Evolutionary conservation across 495 filamentous ascomycete species (phyloP).

Genomic region (Hypoxylon rickii): DNA sequence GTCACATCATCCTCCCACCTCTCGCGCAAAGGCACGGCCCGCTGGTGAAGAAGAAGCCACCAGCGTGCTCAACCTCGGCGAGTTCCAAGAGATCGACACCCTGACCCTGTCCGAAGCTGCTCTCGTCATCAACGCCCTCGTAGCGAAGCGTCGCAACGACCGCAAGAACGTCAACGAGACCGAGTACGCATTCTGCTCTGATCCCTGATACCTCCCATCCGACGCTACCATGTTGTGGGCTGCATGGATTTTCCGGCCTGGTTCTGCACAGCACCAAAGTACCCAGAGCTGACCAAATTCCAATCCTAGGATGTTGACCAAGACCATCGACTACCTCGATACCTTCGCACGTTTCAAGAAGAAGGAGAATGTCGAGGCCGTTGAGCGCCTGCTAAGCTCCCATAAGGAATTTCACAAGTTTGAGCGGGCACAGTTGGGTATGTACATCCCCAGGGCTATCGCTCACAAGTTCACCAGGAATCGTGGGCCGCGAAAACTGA

Average conservation of each 20-base stretch:
- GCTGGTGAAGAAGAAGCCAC: constrained; percentile 88
- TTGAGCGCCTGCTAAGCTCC: constrained; percentile 77
- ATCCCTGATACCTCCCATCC: not conserved
- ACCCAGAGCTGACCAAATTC: constrained; percentile 8
- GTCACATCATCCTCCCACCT: constrained; percentile 54
- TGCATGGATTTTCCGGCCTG: too few relatives aligned
- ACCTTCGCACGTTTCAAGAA: constrained; percentile 93
- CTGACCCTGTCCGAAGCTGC: constrained; percentile 90
- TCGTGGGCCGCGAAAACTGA: not conserved
- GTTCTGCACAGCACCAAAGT: not conserved
- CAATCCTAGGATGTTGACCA: constrained; percentile 63
- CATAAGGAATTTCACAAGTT: constrained; percentile 84
- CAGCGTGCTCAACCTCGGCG: constrained; percentile 80
- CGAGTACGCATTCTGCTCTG: constrained; percentile 50
- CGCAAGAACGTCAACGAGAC: constrained; percentile 69
- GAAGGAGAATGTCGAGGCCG: constrained; percentile 89
- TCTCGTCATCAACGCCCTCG: constrained; percentile 84
- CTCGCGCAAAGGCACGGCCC: constrained; percentile 72
- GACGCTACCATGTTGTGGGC: not conserved
- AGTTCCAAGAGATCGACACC: constrained; percentile 85
- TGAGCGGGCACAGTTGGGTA: constrained; percentile 91
- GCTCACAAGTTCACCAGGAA: not conserved
- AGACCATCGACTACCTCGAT: constrained; percentile 89
- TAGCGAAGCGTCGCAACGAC: constrained; percentile 70
- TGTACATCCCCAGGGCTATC: constrained; percentile 36